Base-by-base conservation (phyloP, 371 early-diverging fungal species). In the Dentiscutata heterogama region DNA sequence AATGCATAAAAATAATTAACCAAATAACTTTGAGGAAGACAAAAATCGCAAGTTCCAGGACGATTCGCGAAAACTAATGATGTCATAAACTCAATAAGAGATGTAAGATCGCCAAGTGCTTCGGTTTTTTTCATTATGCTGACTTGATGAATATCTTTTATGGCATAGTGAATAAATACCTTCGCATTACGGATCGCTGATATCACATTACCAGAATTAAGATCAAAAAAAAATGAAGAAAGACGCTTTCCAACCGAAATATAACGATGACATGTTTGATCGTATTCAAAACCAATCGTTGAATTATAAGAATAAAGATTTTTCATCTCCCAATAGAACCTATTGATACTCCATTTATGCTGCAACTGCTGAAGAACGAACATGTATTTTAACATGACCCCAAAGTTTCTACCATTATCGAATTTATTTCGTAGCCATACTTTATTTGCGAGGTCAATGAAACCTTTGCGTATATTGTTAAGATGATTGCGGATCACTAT, bases 231-330 rank as follows among this genome's bases (percentile, higher is more conserved):
- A 10, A 78, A 78, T 53, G 16, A 78, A 14, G 67, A 65, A 67
- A 65, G 78, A 50, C 50, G 78, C 6, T 51, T 64, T 65, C 78
- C 65, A 51, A 77, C 63, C 13, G 77, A 42, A 61, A 77, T n/a
- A n/a, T 25, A 39, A 61, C 31, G 2, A 50, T 14, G 10, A 73
- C 29, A 6, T 39, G 16, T 25, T 20, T n/a, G 27, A 0, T 61
- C n/a, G 11, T 77, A 35, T 2, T 61, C 77, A 31, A 61, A 77
- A 0, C 77, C 58, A n/a, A 63, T 46, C 7, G 25, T 2, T 11
- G 22, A 14, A 16, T 13, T 13, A 63, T 27, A 20, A 31, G 0
- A 18, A n/a, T 75, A 10, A 3, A 31, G 54, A 25, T 20, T 7
- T 31, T 42, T 42, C 42, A 42, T 13, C 13, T 31, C 20, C 65